Evolutionary conservation across 768 basidiomycete species (phyloP), one percentile per base, ranked within the genome.

Genomic region (Amanita muscaria): DNA sequence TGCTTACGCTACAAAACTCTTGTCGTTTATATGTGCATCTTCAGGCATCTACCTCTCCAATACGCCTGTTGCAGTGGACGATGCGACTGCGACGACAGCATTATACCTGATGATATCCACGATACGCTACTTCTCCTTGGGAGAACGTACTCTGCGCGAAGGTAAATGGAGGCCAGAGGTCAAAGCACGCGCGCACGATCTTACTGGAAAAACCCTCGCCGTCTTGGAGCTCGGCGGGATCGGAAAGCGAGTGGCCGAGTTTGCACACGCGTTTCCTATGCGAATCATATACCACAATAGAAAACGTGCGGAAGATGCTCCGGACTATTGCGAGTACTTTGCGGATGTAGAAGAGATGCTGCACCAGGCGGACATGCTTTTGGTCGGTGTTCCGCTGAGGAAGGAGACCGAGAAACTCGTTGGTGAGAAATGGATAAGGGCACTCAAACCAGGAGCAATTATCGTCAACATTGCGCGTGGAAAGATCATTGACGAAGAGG

Each of bases 381-480:
- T 86, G 50, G 69, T 97, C 19, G 86, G 91, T 59, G 77, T 92
- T 10, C 93, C 93, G 1, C 66, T 94, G 34, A 75, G 79, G 40
- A 56, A 68, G 12, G 79, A 88, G 18, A 97, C 89, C 8, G 72
- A 79, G 29, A 79, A 80, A 1, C 61, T 85, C 7, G 80, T 92
- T 1, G 79, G 79, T 9, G 83, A 87, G 60, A 76, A 72, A 53
- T 77, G 79, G 70, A 88, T 94, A 46, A 67, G 82, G 39, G 68
- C 71, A 52, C 67, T 94, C 68, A 92, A 86, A 66, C 77, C 73
- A 34, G 85, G 86, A 4, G 73, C 79, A 2, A 72, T 89, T 42
- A 74, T 93, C 55, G 74, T 92, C 49, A 92, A 92, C 61, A 92
- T 89, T 2, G 88, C 90, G 16, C 67, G 92, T n/a, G 92, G 92